Conservation (phyloP, 2,329 filamentous ascomycete species). For the Diaporthe aspalathi region DNA sequence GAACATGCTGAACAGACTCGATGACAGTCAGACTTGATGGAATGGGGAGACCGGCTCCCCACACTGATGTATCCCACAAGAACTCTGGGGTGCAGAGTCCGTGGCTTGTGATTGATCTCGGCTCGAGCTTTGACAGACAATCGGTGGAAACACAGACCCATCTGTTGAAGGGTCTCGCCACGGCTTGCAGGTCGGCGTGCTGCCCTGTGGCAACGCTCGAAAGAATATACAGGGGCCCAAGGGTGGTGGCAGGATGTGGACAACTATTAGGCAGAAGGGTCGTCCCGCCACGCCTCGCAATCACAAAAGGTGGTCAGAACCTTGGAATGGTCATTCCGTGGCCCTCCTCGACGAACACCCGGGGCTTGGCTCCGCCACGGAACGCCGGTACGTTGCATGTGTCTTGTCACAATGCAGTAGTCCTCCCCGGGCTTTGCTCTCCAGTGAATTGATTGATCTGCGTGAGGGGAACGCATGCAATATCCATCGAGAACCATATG, state of each 20-base stretch:
- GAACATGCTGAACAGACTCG: neutral
- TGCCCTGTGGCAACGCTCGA: neutral
- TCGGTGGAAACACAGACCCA: neutral
- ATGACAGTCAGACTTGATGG: neutral
- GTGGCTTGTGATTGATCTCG: slow-evolving; percentile 9
- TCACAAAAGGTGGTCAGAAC: slow-evolving; percentile 17
- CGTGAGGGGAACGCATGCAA: too few species aligned
- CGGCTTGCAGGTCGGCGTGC: slow-evolving; percentile 8
- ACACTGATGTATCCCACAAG: slow-evolving; percentile 11
- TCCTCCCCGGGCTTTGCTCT: neutral
- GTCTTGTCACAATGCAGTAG: slow-evolving; percentile 1
- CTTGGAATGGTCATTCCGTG: slow-evolving; percentile 4
- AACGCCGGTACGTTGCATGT: neutral
- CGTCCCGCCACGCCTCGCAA: slow-evolving; percentile 12
- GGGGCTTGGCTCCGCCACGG: neutral
- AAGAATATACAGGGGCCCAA: neutral
- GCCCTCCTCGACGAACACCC: slow-evolving; percentile 12
- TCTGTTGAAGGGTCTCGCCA: neutral
- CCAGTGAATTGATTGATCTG: neutral
- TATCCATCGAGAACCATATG: neutral
- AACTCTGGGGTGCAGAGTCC: neutral
- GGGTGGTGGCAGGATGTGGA: neutral
- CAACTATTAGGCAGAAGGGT: slow-evolving; percentile 17
- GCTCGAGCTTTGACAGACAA: slow-evolving; percentile 6
- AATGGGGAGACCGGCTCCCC: slow-evolving; percentile 9